Conservation (phyloP, 176 grass and related monocot genomes). For the Thinopyrum elongatum region DNA sequence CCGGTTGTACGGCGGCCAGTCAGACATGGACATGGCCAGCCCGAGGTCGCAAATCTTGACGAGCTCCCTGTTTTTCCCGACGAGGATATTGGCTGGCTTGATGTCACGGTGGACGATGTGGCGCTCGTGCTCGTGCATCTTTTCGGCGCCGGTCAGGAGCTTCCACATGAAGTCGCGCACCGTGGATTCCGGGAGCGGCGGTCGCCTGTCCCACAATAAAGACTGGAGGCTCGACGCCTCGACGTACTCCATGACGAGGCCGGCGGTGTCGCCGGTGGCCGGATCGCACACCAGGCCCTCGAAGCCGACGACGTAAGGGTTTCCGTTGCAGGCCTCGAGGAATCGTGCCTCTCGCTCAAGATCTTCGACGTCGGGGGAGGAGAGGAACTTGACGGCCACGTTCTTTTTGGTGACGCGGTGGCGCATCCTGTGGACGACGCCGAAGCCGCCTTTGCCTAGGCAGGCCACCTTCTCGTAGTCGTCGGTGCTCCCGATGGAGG, state of each 20-base stretch:
- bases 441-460: not conserved
- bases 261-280: not conserved
- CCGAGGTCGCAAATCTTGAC: not conserved
- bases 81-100: constrained; percentile 26
- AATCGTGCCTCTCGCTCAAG: not conserved
- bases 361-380: not conserved
- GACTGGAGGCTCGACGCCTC: not conserved
- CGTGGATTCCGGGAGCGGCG: constrained; percentile 9
- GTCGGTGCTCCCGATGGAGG: not conserved
- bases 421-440: not conserved
- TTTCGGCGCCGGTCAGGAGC: not conserved
- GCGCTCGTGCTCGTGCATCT: not conserved
- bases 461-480: not conserved
- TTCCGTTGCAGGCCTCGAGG: not conserved
- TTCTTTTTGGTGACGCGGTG: not conserved
- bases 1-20: constrained; percentile 2
- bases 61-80: not conserved
- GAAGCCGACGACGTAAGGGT: constrained; percentile 20
- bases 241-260: constrained; percentile 28
- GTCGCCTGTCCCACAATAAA: not conserved
- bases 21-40: not conserved
- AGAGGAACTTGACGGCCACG: not conserved
- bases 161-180: constrained; percentile 26
- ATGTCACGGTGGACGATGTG: not conserved
- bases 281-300: constrained; percentile 3